phyloP scores from a whole-genome alignment of 805 yeast genomes.

The Cyberlindnera saturnus region DNA sequence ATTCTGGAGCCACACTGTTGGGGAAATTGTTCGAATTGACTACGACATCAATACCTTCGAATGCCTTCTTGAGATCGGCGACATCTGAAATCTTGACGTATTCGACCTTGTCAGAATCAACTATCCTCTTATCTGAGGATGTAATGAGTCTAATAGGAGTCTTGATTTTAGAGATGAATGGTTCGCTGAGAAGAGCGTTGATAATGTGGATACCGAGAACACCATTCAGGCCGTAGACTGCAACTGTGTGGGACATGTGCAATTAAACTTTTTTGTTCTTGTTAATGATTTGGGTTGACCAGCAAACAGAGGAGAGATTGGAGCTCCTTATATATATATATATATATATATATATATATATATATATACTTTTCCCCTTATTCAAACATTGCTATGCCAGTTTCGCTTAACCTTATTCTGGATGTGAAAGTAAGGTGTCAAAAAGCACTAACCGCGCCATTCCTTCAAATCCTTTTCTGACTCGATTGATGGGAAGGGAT shows the following conservation, averaged over 20 bases:
- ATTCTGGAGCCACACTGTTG: slow-evolving; percentile 26
- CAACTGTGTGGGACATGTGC: slow-evolving; percentile 27
- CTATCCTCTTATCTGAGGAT: slow-evolving; percentile 11
- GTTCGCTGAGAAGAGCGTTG: slow-evolving; percentile 36
- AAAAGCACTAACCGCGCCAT: too few relatives aligned
- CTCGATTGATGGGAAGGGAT: too few relatives aligned
- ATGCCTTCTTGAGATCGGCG: slow-evolving; percentile 27
- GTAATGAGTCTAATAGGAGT: slow-evolving; percentile 49
- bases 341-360: too few relatives aligned
- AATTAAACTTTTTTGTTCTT: too few relatives aligned
- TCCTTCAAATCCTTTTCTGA: too few relatives aligned
- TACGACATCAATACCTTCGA: slow-evolving; percentile 45
- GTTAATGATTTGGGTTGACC: too few relatives aligned
- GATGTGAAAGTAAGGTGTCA: too few relatives aligned
- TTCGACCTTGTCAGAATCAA: slow-evolving; percentile 18
- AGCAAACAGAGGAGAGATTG: too few relatives aligned
- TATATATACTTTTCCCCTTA: too few relatives aligned
- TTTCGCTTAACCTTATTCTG: too few relatives aligned
- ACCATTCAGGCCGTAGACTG: slow-evolving; percentile 50
- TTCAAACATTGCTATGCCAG: too few relatives aligned
- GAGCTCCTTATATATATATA: too few relatives aligned
- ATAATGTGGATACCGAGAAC: slow-evolving; percentile 42
- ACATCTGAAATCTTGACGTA: slow-evolving; percentile 8
- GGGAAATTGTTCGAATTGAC: slow-evolving; percentile 36
- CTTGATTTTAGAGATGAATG: slow-evolving; percentile 35